Percentiles rank a stretch among this genome's conserved stretches.
Conservation (phyloP, 2,329 filamentous ascomycete genomes). For the Didymella lethalis region DNA sequence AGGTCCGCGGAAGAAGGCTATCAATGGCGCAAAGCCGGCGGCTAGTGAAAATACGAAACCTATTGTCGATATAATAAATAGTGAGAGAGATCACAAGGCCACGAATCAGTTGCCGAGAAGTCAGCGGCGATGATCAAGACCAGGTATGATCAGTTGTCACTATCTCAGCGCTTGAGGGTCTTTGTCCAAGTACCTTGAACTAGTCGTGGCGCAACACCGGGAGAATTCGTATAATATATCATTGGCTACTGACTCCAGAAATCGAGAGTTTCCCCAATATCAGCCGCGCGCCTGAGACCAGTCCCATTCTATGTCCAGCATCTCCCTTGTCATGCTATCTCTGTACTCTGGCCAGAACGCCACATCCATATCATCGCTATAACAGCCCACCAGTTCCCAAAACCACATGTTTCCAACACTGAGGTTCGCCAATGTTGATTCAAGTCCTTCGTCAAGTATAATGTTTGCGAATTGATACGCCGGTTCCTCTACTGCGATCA, state of each 20-base stretch:
- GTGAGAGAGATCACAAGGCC: not conserved
- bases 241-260: not conserved
- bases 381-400: constrained; percentile 3
- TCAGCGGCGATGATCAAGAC: not conserved
- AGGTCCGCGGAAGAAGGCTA: not conserved
- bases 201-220: not conserved
- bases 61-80: not conserved
- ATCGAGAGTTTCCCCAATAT: not conserved
- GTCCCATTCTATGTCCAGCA: constrained; percentile 1
- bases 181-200: not conserved
- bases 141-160: not conserved
- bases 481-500: not conserved
- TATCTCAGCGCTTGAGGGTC: not conserved
- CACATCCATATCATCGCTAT: not conserved
- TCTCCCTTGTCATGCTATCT: constrained; percentile 6
- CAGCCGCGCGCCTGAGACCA: not conserved
- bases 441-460: not conserved
- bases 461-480: constrained; percentile 1
- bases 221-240: not conserved
- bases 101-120: not conserved
- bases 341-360: constrained; percentile 6
- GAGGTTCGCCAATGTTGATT: constrained; percentile 4
- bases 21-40: not conserved
- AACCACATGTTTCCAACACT: constrained; percentile 5
- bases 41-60: not conserved